Evolutionary conservation across 139 green algal species (phyloP), one percentile per base, ranked within the genome.

Genomic region (Chara braunii): DNA sequence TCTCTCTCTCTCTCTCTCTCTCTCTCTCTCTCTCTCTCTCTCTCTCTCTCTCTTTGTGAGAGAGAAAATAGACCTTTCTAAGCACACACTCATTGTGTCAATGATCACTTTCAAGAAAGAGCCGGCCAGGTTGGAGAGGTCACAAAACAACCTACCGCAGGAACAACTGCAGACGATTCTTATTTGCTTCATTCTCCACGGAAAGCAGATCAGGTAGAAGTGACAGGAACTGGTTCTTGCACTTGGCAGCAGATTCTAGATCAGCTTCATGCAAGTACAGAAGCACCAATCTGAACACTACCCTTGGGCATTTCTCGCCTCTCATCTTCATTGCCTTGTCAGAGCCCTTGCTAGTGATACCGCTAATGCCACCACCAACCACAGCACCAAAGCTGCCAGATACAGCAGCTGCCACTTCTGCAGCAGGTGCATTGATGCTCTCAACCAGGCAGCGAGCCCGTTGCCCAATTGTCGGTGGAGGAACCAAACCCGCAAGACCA

Each of bases 181-280:
- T 28, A 44, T 3, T 59, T n/a, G 26, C 58, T n/a, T 67, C 58
- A 23, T 58, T 61, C 12, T 67, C 11, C 22, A 12, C 43, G 40
- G 22, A 28, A 9, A 67, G n/a, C 22, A 67, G 14, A 14, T 22
- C 58, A 28, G 58, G 60, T 23, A 69, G 60, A 6, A 69, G 43
- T 8, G 33, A 30, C 60, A 42, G 14, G 26, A 69, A 59, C 7
- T 62, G 60, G 23, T 69, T 23, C 23, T 40, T 57, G 60, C 60
- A 60, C 22, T 23, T 59, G 43, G 7, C 48, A 48, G 22, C 50
- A 11, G 22, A 32, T n/a, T n/a, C 43, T 24, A 61, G 43, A 14
- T 61, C 43, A 26, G 43, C 60, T 23, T 69, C 43, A 1, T 63
- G 26, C 43, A 69, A 29, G 60, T 69, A 69, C n/a, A 69, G 26